A percentile compares a stretch with the other conserved stretches of the same genome.
Evolutionary conservation across 2,329 filamentous ascomycete genomes (phyloP).

Genomic region (Claviceps paspali): DNA sequence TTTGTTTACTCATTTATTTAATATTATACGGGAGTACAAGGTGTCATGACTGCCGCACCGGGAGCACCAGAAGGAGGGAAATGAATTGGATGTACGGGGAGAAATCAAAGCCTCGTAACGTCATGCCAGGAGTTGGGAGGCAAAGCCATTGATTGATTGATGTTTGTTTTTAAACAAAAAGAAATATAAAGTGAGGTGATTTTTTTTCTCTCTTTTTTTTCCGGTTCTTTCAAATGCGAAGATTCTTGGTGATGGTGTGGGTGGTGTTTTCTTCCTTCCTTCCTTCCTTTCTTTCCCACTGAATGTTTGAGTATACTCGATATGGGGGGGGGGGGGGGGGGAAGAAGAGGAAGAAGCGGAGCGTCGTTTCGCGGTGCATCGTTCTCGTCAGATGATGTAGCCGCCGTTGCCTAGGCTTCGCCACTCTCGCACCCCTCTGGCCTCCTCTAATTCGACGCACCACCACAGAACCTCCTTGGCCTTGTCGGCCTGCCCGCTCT

Average conservation of each 20-base stretch:
- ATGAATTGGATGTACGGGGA: not conserved
- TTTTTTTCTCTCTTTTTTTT: too few relatives aligned
- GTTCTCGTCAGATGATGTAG: constrained; percentile 34
- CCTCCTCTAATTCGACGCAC: constrained; percentile 90
- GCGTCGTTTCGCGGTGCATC: not conserved
- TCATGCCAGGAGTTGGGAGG: constrained; percentile 3
- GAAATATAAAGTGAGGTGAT: not conserved
- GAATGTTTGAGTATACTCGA: too few relatives aligned
- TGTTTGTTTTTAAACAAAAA: not conserved
- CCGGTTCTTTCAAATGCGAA: not conserved
- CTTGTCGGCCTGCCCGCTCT: constrained; percentile 71
- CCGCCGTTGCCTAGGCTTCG: constrained; percentile 49
- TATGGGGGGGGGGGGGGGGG: too few relatives aligned
- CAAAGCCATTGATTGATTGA: constrained; percentile 1
- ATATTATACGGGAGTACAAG: not conserved
- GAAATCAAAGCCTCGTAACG: not conserved
- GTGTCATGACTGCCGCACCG: not conserved
- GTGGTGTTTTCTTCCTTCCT: not conserved
- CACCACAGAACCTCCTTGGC: constrained; percentile 92
- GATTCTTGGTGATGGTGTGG: too few relatives aligned
- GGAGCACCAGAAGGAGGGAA: too few relatives aligned
- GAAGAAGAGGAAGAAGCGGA: too few relatives aligned
- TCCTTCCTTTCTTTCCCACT: too few relatives aligned
- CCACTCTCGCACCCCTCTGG: constrained; percentile 67
- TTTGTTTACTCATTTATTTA: not conserved